Evolutionary conservation across 805 yeast genomes (phyloP).

Genomic region (Isabelozyma pseudorhagii): DNA sequence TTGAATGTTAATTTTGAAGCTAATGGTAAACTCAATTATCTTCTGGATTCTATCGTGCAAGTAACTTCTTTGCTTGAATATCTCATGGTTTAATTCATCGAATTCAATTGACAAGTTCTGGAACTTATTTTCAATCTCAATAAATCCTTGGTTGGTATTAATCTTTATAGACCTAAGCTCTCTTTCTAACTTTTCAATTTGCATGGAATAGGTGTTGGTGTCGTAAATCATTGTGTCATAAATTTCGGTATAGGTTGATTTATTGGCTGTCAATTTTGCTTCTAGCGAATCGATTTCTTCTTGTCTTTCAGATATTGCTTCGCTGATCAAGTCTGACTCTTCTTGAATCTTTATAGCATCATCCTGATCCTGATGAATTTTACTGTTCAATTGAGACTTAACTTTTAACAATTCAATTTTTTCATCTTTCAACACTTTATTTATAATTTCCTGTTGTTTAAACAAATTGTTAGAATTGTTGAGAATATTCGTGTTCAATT

Average conservation of each 20-base stretch:
- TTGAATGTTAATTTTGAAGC: conserved; percentile 67
- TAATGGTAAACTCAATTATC: conserved; percentile 57
- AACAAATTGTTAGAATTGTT: conserved; percentile 9
- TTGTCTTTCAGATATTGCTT: conserved; percentile 53
- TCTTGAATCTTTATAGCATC: conserved; percentile 57
- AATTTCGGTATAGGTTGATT: conserved; percentile 53
- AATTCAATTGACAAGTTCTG: conserved; percentile 51
- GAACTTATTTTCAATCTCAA: conserved; percentile 44
- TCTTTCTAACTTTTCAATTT: conserved; percentile 61
- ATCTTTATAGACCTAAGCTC: conserved; percentile 50
- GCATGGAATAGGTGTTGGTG: conserved; percentile 52
- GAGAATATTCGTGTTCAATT: conserved; percentile 16
- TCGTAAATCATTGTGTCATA: conserved; percentile 54
- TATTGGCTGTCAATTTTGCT: conserved; percentile 49
- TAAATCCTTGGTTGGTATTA: conserved; percentile 46
- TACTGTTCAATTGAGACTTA: conserved; percentile 34
- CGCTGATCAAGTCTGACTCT: conserved; percentile 52
- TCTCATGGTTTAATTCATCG: conserved; percentile 47
- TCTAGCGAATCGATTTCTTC: conserved; percentile 58
- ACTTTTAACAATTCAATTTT: conserved; percentile 31
- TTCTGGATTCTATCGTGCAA: conserved; percentile 54
- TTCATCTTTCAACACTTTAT: conserved; percentile 45
- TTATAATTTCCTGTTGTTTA: conserved; percentile 36
- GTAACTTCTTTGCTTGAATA: conserved; percentile 43
- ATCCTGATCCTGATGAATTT: conserved; percentile 52